A percentile compares a stretch with the other conserved stretches of the same genome.
Conservation (phyloP, 2,329 filamentous ascomycete genomes). For the Berkeleyomyces basicola region DNA sequence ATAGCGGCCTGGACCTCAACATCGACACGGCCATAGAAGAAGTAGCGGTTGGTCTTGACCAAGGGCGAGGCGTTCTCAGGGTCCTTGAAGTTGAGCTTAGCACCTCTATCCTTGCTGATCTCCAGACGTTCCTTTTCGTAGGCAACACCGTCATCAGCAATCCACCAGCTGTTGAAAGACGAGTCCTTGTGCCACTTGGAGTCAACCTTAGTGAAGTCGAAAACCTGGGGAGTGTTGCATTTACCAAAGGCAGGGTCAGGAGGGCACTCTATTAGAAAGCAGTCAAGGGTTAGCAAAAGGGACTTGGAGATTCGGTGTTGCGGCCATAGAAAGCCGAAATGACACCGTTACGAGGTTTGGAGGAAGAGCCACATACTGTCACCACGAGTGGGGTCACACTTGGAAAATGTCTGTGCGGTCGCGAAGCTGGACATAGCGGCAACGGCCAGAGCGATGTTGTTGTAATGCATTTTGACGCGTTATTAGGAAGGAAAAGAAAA, state of each 20-base stretch:
- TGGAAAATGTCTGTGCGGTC: conserved; percentile 38
- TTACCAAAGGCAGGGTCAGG: conserved; percentile 45
- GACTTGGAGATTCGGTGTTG: neutral
- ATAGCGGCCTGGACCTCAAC: conserved; percentile 53
- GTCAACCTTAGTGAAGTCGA: conserved; percentile 48
- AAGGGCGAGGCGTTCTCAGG: conserved; percentile 36
- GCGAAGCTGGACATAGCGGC: conserved; percentile 30
- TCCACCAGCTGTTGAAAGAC: conserved; percentile 19
- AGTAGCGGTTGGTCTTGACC: conserved; percentile 57
- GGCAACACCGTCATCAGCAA: conserved; percentile 21
- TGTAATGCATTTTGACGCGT: conserved; percentile 22
- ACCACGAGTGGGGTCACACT: conserved; percentile 30
- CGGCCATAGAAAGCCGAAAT: neutral
- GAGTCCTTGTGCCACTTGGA: conserved; percentile 24
- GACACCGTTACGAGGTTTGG: neutral
- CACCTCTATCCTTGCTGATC: conserved; percentile 19
- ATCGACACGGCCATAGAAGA: conserved; percentile 69
- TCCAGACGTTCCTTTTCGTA: conserved; percentile 17
- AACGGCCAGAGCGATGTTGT: conserved; percentile 24
- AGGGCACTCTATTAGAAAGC: conserved; percentile 29
- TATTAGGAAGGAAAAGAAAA: neutral
- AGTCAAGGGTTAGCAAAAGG: neutral
- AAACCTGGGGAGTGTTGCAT: conserved; percentile 23
- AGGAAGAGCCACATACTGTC: conserved; percentile 13
- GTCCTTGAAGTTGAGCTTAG: conserved; percentile 37